phyloP scores from a whole-genome alignment of 179 eudicot genomes.

The Corrigiola litoralis region DNA sequence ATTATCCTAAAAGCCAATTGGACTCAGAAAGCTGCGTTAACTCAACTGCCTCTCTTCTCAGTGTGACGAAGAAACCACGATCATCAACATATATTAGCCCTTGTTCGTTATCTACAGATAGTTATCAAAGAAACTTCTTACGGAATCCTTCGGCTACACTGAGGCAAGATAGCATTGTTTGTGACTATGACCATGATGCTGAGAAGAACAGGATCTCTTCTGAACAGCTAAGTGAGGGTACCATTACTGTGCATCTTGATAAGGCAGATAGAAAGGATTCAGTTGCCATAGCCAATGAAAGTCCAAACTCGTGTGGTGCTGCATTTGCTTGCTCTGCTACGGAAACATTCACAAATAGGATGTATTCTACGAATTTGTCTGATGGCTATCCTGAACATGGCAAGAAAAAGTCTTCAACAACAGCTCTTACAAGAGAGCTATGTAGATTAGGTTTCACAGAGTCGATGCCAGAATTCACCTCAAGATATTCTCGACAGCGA shows the following conservation, averaged over 20 bases:
- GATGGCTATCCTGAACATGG: constrained; percentile 45
- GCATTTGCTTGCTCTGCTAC: constrained; percentile 5
- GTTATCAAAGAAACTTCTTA: constrained; percentile 4
- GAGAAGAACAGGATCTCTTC: background rate
- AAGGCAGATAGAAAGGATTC: background rate
- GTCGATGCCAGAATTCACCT: constrained; percentile 26
- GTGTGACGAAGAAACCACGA: constrained; percentile 29
- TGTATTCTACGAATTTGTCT: constrained; percentile 18
- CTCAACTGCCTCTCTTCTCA: constrained; percentile 16
- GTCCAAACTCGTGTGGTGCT: background rate
- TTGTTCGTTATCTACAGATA: constrained; percentile 10
- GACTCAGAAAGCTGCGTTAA: constrained; percentile 13
- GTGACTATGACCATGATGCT: background rate
- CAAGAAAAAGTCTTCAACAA: constrained; percentile 41
- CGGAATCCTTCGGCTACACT: constrained; percentile 4
- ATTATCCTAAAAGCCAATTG: constrained; percentile 11
- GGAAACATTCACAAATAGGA: constrained; percentile 2
- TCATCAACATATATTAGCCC: constrained; percentile 26
- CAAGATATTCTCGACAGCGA: constrained; percentile 43
- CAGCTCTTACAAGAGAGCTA: constrained; percentile 49
- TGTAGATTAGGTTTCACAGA: constrained; percentile 29
- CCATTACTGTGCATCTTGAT: constrained; percentile 4
- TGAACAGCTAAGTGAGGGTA: constrained; percentile 1
- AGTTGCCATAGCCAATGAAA: background rate
- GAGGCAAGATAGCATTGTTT: constrained; percentile 5